Base-by-base conservation (phyloP, 2,329 filamentous ascomycete species). In the Chaetothyriales sp. region DNA sequence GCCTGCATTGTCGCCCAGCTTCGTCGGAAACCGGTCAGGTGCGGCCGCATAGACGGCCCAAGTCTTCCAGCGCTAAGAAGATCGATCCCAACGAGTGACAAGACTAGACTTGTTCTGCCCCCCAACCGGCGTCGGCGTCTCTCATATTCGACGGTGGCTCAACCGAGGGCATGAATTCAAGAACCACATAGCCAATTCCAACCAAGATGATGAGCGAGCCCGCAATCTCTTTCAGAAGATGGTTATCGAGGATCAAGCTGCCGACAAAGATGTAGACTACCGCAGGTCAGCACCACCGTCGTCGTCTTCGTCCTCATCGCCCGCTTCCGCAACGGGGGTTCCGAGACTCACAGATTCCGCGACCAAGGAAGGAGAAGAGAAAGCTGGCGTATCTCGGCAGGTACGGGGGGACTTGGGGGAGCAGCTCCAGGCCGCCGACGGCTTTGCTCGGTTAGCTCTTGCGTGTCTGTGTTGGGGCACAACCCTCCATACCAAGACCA, bases 261-360 rank as follows among this genome's bases (percentile, higher is more conserved):
- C 90, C 92, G 62, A 95, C 75, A 70, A 98, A 96, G 70, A 96
- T 78, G 77, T 98, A 98, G 75, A 98, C 89, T 95, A 54, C 28
- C 5, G 43, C 48, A 9, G 22, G 36, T 58, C 49, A 60, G 50
- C 36, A 43, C 26, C 9, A 32, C 22, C 18, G 22, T 32, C 18
- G 22, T 32, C 32, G 44, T n/a, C n/a, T n/a, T n/a, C n/a, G n/a
- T n/a, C n/a, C n/a, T n/a, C n/a, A n/a, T n/a, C n/a, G n/a, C n/a
- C n/a, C n/a, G 43, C 48, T 45, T 25, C 19, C 19, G 19, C n/a
- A 36, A 49, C 48, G 26, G 25, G 25, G 46, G 12, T 15, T 12
- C 5, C 3, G 22, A 39, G 15, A 81, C 87, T 71, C 80, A 95
- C 89, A 96, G 66, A 87, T 76, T 70, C 92, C 92, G 65, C 92